Base-by-base conservation (phyloP, 495 filamentous ascomycete genomes). In the Neurospora sp. region DNA sequence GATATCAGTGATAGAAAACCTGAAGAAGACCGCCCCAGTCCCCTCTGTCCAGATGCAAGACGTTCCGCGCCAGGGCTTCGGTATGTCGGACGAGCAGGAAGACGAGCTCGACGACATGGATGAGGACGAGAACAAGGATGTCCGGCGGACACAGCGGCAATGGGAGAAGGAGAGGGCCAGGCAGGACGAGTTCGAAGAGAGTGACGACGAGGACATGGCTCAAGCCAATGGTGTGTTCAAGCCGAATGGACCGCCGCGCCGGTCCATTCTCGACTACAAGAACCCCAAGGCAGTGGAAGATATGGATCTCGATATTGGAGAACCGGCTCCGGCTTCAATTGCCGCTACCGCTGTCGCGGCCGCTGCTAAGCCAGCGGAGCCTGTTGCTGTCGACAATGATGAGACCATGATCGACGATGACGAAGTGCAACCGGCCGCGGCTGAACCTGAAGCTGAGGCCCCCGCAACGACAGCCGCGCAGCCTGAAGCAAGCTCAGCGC, bases 21-120 rank as follows among this genome's bases (percentile, higher is more conserved):
- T 99, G 5, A 91, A 91, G 76, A 92, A 92, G 69, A 98, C 95
- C 0, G 89, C 91, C 3, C 92, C 93, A 76, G 93, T 91, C 0
- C 96, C 96, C 1, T 97, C 93, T 0, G 96, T 98, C 16, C 96
- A 98, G 80, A 94, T 97, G 89, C 91, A 91, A 9, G 94, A 97
- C 77, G 92, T 97, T n/a, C 96, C 96, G 3, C 92, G 93, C 11
- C 87, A 90, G 31, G 87, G 91, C 1, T 77, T 92, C 39, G 89
- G 92, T 77, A 85, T 88, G 74, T 85, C 88, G 16, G 93, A 97
- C 71, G 94, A 97, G 59, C 90, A 92, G 38, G 94, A 97, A 66
- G 96, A 92, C n/a, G 89, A 91, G 74, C 84, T 96, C 31, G 93
- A 96, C 75, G 94, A 98, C 77, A 78, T 91, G 2, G 95, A 98